phyloP scores from a whole-genome alignment of 208 protist species.

The Leptomonas pyrrhocoris region DNA sequence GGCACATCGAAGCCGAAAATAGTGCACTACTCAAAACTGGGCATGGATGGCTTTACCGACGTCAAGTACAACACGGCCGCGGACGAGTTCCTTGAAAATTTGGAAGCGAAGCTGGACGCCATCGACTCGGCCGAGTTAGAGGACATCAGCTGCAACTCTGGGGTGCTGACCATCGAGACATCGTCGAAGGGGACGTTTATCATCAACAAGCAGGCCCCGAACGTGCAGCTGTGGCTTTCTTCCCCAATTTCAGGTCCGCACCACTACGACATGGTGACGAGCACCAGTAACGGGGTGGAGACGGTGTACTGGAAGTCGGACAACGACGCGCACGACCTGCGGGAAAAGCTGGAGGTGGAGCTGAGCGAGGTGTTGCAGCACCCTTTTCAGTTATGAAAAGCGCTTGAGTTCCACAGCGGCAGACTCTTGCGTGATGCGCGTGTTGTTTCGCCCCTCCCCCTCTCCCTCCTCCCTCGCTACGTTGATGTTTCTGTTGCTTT shows the following conservation, averaged over 20 bases:
- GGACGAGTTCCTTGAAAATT: constrained; percentile 64
- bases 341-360: constrained; percentile 67
- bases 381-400: constrained; percentile 31
- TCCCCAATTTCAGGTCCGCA: constrained; percentile 89
- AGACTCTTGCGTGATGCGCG: background rate
- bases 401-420: constrained; percentile 1
- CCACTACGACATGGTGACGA: constrained; percentile 85
- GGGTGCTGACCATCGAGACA: constrained; percentile 85
- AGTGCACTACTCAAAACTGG: constrained; percentile 56
- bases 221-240: constrained; percentile 92
- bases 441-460: background rate
- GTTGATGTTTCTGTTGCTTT: no score
- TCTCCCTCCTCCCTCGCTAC: background rate
- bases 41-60: constrained; percentile 90
- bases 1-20: constrained; percentile 5
- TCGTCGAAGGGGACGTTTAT: constrained; percentile 71
- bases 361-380: constrained; percentile 53
- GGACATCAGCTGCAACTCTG: constrained; percentile 63
- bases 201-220: constrained; percentile 94
- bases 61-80: constrained; percentile 72
- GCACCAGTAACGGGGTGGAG: constrained; percentile 18
- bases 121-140: constrained; percentile 58
- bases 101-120: constrained; percentile 65
- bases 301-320: constrained; percentile 59
- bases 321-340: constrained; percentile 69